Evolutionary conservation across 768 basidiomycete species (phyloP).

Genomic region (Sistotremastrum niveocremeum): DNA sequence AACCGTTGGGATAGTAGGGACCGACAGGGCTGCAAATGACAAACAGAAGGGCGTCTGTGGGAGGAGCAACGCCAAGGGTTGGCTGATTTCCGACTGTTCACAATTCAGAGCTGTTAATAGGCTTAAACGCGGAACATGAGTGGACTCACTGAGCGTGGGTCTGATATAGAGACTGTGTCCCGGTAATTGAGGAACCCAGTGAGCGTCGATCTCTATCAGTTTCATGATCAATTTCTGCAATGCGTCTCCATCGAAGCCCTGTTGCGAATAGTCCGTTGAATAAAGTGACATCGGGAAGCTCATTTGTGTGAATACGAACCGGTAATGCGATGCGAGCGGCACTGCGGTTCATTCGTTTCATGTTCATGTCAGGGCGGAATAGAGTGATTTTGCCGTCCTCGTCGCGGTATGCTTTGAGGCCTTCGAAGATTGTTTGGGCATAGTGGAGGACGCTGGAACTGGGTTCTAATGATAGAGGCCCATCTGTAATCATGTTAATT

Average conservation of each 20-base stretch:
- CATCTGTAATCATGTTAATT: slow-evolving; percentile 30
- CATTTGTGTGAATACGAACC: slow-evolving; percentile 25
- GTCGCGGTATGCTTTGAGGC: slow-evolving; percentile 86
- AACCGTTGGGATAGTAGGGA: slow-evolving; percentile 75
- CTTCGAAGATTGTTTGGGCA: slow-evolving; percentile 84
- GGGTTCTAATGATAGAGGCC: slow-evolving; percentile 60
- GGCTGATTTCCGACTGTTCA: slow-evolving; percentile 58
- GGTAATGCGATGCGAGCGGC: slow-evolving; percentile 68
- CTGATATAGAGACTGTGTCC: slow-evolving; percentile 90
- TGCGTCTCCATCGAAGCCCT: slow-evolving; percentile 70
- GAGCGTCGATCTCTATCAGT: slow-evolving; percentile 68
- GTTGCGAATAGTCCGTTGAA: background rate
- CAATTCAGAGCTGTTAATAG: background rate
- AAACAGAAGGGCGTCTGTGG: slow-evolving; percentile 47
- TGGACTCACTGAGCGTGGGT: slow-evolving; percentile 47
- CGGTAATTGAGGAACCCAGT: slow-evolving; percentile 83
- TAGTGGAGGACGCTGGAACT: slow-evolving; percentile 84
- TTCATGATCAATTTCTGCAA: slow-evolving; percentile 73
- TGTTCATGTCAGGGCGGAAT: slow-evolving; percentile 96
- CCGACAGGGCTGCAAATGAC: slow-evolving; percentile 54
- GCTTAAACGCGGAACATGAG: background rate
- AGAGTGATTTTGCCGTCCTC: slow-evolving; percentile 59
- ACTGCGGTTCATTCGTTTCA: slow-evolving; percentile 86
- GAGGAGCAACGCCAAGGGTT: slow-evolving; percentile 33
- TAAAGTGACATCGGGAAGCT: background rate